Evolutionary conservation across 768 basidiomycete genomes (phyloP).

Genomic region (Serendipita sp.): DNA sequence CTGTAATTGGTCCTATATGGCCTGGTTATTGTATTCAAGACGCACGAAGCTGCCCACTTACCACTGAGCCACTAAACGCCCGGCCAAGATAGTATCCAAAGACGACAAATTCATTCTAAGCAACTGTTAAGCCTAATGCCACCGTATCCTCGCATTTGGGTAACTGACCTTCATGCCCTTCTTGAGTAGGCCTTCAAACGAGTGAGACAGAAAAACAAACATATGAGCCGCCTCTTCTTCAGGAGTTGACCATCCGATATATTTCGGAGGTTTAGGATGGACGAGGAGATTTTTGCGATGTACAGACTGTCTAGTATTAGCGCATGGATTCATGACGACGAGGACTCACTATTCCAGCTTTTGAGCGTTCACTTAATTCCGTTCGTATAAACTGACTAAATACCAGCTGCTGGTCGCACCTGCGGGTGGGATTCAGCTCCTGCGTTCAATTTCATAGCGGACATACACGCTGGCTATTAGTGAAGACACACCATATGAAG

Average conservation of each 20-base stretch:
- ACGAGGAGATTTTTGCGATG: too few species aligned
- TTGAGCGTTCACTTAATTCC: too few species aligned
- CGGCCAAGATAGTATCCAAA: neutral
- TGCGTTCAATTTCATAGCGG: too few species aligned
- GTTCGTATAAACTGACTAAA: too few species aligned
- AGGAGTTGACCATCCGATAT: neutral
- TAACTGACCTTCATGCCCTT: neutral
- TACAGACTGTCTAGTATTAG: too few species aligned
- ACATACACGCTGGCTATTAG: too few species aligned
- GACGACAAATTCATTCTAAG: neutral
- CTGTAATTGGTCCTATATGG: neutral
- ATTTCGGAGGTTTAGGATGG: neutral
- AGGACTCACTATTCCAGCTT: too few species aligned
- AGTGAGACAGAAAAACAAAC: neutral
- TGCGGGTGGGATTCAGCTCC: too few species aligned
- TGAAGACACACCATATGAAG: neutral
- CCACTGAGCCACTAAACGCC: neutral
- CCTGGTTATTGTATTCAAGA: neutral
- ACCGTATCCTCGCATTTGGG: neutral
- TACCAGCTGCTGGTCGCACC: too few species aligned
- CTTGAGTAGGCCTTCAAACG: neutral
- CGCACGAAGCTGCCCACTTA: neutral
- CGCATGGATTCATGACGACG: too few species aligned
- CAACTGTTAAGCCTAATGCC: neutral
- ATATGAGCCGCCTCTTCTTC: neutral